These are phyloP conservation scores for Pythium brachiatum DNA, from an alignment of 352 stramenopile species.

Conservation along the genomic window DNA sequence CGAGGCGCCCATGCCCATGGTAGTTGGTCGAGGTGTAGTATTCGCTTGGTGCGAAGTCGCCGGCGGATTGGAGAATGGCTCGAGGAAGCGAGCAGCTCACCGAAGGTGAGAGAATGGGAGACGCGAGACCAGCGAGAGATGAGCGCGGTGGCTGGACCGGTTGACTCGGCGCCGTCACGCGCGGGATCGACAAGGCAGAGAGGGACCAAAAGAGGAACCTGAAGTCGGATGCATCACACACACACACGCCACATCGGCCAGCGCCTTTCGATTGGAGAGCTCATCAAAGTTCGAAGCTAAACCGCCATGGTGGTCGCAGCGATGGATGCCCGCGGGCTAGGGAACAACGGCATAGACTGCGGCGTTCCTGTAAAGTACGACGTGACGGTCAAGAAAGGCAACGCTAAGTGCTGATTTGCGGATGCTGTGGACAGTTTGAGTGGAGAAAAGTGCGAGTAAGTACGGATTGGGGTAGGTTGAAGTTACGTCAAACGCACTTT, in stretches of 20 bases:
- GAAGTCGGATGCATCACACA: neutral
- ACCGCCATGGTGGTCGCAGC: neutral
- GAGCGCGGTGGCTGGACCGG: neutral
- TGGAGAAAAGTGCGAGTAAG: neutral
- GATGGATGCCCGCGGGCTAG: neutral
- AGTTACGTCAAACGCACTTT: constrained; percentile 8
- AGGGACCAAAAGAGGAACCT: neutral
- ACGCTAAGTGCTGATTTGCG: neutral
- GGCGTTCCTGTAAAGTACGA: neutral
- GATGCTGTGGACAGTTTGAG: neutral
- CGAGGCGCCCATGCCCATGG: constrained; percentile 35
- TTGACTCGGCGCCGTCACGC: constrained; percentile 10
- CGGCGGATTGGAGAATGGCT: neutral
- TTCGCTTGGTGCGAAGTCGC: constrained; percentile 1
- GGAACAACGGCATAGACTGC: neutral
- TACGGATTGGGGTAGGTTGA: neutral
- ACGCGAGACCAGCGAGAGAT: neutral
- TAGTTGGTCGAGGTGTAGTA: neutral
- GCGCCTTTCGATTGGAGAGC: neutral
- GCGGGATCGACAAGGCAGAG: neutral
- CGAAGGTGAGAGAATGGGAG: too few species aligned
- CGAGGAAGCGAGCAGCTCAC: too few species aligned
- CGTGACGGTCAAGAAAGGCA: too few species aligned
- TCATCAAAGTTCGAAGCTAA: neutral
- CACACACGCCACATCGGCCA: neutral